These are phyloP conservation scores for Sarcocystis neurona DNA, from an alignment of 169 alveolate genomes.

Conservation along the genomic window DNA sequence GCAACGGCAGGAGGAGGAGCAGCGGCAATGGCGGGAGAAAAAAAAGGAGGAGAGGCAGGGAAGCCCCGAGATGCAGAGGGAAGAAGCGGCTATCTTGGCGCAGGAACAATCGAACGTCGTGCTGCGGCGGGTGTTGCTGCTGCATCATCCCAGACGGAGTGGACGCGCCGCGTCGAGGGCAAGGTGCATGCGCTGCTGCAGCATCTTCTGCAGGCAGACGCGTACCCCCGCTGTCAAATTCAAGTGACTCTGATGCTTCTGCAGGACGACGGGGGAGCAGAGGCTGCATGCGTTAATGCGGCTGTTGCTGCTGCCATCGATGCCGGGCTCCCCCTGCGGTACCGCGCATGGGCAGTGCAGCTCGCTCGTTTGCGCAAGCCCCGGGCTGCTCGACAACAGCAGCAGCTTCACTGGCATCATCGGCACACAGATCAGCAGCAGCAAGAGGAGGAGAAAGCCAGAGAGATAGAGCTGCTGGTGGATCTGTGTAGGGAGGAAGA, in stretches of 20 bases:
- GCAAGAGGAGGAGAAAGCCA: background rate
- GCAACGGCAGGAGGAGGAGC: background rate
- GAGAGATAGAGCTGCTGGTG: background rate
- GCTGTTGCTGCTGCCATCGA: constrained; percentile 17
- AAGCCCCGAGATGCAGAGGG: too few species aligned
- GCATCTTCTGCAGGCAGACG: background rate
- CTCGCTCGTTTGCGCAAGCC: background rate
- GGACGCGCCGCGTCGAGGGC: background rate
- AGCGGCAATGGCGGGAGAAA: background rate
- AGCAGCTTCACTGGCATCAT: too few species aligned
- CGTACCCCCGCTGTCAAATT: constrained; percentile 27
- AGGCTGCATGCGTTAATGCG: constrained; percentile 17
- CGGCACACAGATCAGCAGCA: background rate
- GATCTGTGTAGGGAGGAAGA: constrained; percentile 21
- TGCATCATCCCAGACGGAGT: too few species aligned
- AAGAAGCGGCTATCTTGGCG: too few species aligned
- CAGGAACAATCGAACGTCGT: too few species aligned
- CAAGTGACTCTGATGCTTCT: constrained; percentile 11
- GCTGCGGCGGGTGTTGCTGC: too few species aligned
- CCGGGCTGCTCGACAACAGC: too few species aligned
- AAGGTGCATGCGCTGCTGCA: constrained; percentile 15
- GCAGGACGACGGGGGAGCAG: constrained; percentile 36
- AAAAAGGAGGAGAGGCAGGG: too few species aligned
- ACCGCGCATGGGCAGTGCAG: constrained; percentile 14
- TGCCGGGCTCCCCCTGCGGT: constrained; percentile 33